Evolutionary conservation across 768 basidiomycete genomes (phyloP).

Genomic region (Mycena epipterygia): DNA sequence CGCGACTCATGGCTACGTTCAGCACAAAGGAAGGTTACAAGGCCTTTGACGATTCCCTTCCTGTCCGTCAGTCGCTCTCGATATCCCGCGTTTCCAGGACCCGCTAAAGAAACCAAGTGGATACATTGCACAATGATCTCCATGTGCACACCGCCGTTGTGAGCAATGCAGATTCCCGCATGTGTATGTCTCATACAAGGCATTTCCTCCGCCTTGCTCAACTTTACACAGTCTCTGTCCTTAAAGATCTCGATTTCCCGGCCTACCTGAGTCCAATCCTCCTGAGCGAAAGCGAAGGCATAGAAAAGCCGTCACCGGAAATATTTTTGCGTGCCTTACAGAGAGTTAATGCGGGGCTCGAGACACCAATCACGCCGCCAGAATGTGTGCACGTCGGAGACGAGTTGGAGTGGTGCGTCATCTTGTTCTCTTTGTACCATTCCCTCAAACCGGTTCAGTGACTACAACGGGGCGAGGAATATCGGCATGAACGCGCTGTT

Average conservation of each 20-base stretch:
- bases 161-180: constrained; percentile 81
- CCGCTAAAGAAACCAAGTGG: constrained; percentile 50
- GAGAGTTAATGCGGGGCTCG: constrained; percentile 26
- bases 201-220: not conserved
- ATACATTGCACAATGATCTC: constrained; percentile 56
- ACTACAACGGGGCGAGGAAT: constrained; percentile 71
- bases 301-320: constrained; percentile 75
- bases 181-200: constrained; percentile 63
- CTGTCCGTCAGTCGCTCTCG: constrained; percentile 55
- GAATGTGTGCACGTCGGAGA: constrained; percentile 84
- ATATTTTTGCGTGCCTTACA: constrained; percentile 65
- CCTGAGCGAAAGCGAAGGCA: constrained; percentile 77
- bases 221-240: constrained; percentile 56
- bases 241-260: constrained; percentile 73
- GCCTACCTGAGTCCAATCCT: constrained; percentile 65
- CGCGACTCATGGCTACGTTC: constrained; percentile 74
- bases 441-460: constrained; percentile 55
- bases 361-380: constrained; percentile 45
- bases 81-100: not conserved
- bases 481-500: constrained; percentile 73
- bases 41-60: constrained; percentile 65
- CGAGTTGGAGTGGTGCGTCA: constrained; percentile 72
- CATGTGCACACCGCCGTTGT: constrained; percentile 69
- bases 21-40: constrained; percentile 79
- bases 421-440: not conserved